Conservation (phyloP, 2,329 filamentous ascomycete species). For the Shiraia sp. region DNA sequence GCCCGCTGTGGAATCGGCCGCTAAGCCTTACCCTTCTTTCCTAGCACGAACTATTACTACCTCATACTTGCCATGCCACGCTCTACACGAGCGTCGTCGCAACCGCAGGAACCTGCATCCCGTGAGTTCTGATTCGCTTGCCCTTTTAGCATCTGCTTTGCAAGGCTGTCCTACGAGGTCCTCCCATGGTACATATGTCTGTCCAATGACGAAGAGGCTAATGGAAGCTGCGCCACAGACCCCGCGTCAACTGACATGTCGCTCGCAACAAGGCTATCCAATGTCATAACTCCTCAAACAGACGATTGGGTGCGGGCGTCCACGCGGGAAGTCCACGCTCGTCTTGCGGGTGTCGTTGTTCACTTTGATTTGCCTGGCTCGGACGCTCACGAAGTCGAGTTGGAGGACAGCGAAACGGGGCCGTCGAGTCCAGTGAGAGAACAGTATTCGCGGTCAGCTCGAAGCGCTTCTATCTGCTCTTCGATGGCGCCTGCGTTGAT, state of each 20-base stretch:
- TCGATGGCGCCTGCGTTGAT: constrained; percentile 40
- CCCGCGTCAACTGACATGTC: constrained; percentile 17
- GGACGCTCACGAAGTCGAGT: not conserved
- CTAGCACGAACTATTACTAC: constrained; percentile 1
- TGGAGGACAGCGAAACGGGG: constrained; percentile 8
- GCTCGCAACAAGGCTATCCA: constrained; percentile 26
- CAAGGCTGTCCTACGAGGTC: not conserved
- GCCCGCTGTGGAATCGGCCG: no score
- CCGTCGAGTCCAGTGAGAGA: constrained; percentile 8
- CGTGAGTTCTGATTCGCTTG: constrained; percentile 20
- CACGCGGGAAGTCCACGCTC: constrained; percentile 29
- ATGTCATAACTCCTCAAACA: constrained; percentile 22
- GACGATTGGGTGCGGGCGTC: constrained; percentile 30
- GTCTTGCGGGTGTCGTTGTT: constrained; percentile 16
- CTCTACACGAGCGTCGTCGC: constrained; percentile 4
- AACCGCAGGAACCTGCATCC: constrained; percentile 1
- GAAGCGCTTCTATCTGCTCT: constrained; percentile 17
- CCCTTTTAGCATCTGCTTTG: not conserved
- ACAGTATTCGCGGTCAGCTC: constrained; percentile 15
- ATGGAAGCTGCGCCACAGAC: constrained; percentile 18
- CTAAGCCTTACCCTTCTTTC: no score
- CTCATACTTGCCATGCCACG: not conserved
- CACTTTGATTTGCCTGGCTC: constrained; percentile 17
- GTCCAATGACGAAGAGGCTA: constrained; percentile 14
- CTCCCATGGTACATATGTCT: not conserved